A percentile compares a stretch with the other conserved stretches of the same genome.
These are phyloP conservation scores for Chaetoceros tenuissimus DNA, from an alignment of 108 stramenopile species.

Conservation along the genomic window DNA sequence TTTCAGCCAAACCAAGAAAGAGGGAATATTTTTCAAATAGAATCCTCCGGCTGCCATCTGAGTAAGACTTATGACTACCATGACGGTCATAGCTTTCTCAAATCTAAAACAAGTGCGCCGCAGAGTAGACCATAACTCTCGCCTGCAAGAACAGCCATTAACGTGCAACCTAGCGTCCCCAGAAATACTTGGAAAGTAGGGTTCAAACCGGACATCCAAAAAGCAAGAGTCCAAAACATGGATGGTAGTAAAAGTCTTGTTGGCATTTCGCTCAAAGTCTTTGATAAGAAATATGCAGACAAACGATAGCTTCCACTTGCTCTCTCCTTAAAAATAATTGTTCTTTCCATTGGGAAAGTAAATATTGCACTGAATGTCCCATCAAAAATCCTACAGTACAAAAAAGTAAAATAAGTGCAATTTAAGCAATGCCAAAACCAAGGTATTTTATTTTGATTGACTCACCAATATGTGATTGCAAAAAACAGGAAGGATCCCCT, in stretches of 20 bases:
- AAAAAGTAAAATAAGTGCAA: not conserved
- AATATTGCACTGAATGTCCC: constrained; percentile 57
- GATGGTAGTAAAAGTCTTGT: constrained; percentile 39
- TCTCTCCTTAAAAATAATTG: constrained; percentile 66
- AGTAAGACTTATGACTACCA: constrained; percentile 39
- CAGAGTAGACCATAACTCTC: constrained; percentile 56
- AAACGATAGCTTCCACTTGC: constrained; percentile 49
- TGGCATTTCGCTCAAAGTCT: constrained; percentile 55
- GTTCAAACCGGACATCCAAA: constrained; percentile 60
- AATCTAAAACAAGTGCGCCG: constrained; percentile 57
- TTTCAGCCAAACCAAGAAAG: constrained; percentile 39
- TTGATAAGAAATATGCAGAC: constrained; percentile 69
- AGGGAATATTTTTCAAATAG: constrained; percentile 48
- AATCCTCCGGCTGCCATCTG: constrained; percentile 65
- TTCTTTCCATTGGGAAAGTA: constrained; percentile 57
- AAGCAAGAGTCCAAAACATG: constrained; percentile 54
- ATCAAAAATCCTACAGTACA: constrained; percentile 47
- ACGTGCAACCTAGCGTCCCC: constrained; percentile 24
- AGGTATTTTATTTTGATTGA: not conserved
- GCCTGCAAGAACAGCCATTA: constrained; percentile 56
- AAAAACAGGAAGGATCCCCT: constrained; percentile 52
- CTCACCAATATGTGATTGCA: constrained; percentile 71
- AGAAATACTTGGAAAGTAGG: constrained; percentile 35
- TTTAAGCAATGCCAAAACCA: not conserved
- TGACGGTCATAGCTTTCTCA: constrained; percentile 41